Percentiles rank a stretch among this genome's conserved stretches.
Evolutionary conservation across 345 rosid genomes (phyloP).

Genomic region (Rhizophora apiculata): DNA sequence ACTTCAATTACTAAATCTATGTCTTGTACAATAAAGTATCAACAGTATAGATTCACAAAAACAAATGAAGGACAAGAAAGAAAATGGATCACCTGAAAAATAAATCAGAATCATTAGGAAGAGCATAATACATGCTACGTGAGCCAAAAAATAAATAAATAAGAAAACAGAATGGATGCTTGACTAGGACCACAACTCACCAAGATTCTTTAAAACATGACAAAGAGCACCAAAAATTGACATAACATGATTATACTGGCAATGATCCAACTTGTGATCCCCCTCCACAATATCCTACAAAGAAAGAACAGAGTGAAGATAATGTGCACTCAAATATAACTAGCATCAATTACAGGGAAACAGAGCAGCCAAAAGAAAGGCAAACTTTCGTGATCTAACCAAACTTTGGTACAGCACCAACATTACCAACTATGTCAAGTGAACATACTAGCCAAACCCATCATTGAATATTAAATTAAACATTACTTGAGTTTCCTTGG

Average conservation of each 20-base stretch:
- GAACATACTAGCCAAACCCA: too few relatives aligned
- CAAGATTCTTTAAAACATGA: constrained; percentile 58
- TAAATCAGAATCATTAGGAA: neutral
- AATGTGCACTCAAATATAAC: constrained; percentile 2
- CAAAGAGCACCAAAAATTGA: constrained; percentile 71
- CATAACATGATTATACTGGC: constrained; percentile 32
- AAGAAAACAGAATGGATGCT: neutral
- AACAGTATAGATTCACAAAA: too few relatives aligned
- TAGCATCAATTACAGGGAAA: neutral
- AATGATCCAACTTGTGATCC: constrained; percentile 41
- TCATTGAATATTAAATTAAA: too few relatives aligned
- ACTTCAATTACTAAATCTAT: too few relatives aligned
- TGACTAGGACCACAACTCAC: constrained; percentile 37
- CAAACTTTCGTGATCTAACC: too few relatives aligned
- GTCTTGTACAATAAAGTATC: too few relatives aligned
- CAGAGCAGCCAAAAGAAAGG: too few relatives aligned
- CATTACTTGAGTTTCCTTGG: too few relatives aligned
- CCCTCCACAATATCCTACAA: constrained; percentile 39
- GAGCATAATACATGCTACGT: neutral
- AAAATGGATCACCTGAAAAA: too few relatives aligned
- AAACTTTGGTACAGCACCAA: too few relatives aligned
- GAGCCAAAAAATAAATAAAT: neutral
- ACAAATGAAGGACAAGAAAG: too few relatives aligned
- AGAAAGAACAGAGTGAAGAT: constrained; percentile 4
- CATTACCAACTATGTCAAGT: too few relatives aligned